A percentile compares a stretch with the other conserved stretches of the same genome.
Conservation (phyloP, 2,329 filamentous ascomycete species). For the Leptoxyphium fumago region DNA sequence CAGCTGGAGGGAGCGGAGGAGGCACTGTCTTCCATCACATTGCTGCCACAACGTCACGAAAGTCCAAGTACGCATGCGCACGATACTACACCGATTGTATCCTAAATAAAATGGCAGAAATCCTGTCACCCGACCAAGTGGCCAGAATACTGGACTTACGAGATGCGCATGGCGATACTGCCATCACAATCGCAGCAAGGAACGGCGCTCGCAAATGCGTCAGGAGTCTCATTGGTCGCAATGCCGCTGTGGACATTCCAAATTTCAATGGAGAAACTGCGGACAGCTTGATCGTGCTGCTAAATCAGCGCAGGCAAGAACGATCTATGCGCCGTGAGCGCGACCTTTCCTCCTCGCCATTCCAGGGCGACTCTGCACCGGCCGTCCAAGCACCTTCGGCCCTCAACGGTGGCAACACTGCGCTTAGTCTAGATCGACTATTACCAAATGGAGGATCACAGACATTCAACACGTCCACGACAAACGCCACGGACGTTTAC, state of each 20-base stretch:
- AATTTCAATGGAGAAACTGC: slow-evolving; percentile 74
- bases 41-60: slow-evolving; percentile 70
- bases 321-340: slow-evolving; percentile 34
- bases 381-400: slow-evolving; percentile 12
- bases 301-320: slow-evolving; percentile 54
- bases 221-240: slow-evolving; percentile 54
- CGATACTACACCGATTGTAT: slow-evolving; percentile 89
- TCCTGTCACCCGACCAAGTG: slow-evolving; percentile 59
- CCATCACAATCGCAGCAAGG: slow-evolving; percentile 71
- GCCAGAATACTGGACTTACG: slow-evolving; percentile 67
- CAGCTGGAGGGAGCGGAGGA: slow-evolving; percentile 25
- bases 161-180: slow-evolving; percentile 80
- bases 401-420: slow-evolving; percentile 6
- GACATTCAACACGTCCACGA: not conserved
- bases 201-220: slow-evolving; percentile 70
- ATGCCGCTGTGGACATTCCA: slow-evolving; percentile 66
- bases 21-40: slow-evolving; percentile 92
- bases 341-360: slow-evolving; percentile 59
- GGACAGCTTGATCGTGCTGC: slow-evolving; percentile 62
- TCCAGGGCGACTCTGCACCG: slow-evolving; percentile 16
- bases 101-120: slow-evolving; percentile 71
- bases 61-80: slow-evolving; percentile 76
- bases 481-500: slow-evolving; percentile 14
- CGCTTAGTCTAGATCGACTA: not conserved
- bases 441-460: not conserved